Evolutionary conservation across 257 asterid species (phyloP).

Genomic region (Rhazya stricta): DNA sequence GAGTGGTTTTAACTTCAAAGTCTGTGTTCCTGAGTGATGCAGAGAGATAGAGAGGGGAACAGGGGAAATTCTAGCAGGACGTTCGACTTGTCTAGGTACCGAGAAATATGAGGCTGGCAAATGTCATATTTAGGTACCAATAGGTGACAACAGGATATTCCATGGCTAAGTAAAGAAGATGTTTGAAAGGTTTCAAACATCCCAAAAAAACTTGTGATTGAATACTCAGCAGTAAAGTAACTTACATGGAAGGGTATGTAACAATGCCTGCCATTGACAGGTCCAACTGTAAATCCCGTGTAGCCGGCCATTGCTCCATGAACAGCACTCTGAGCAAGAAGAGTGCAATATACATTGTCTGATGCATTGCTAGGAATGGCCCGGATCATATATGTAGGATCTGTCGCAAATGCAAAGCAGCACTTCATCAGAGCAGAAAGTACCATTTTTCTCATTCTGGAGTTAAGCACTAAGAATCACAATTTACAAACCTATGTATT

Average conservation of each 20-base stretch:
- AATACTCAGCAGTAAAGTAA: constrained; percentile 14
- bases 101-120: too few relatives aligned
- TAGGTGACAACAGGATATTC: too few relatives aligned
- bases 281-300: constrained; percentile 77
- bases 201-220: too few relatives aligned
- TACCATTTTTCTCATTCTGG: background rate
- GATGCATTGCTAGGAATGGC: constrained; percentile 90
- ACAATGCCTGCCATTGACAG: constrained; percentile 59
- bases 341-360: constrained; percentile 85
- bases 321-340: constrained; percentile 88
- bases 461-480: background rate
- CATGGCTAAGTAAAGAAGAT: background rate
- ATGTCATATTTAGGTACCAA: too few relatives aligned
- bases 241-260: constrained; percentile 88
- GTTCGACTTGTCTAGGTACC: too few relatives aligned
- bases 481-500: constrained; percentile 66
- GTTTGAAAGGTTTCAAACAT: too few relatives aligned
- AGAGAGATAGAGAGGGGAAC: too few relatives aligned
- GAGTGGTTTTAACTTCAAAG: too few relatives aligned
- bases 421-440: background rate
- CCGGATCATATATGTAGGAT: constrained; percentile 92
- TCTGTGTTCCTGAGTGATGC: too few relatives aligned
- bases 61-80: too few relatives aligned
- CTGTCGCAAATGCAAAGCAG: constrained; percentile 30
- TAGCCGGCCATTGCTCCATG: constrained; percentile 99